phyloP scores from a whole-genome alignment of 2,329 filamentous ascomycete genomes.

The Fusarium drepaniforme region DNA sequence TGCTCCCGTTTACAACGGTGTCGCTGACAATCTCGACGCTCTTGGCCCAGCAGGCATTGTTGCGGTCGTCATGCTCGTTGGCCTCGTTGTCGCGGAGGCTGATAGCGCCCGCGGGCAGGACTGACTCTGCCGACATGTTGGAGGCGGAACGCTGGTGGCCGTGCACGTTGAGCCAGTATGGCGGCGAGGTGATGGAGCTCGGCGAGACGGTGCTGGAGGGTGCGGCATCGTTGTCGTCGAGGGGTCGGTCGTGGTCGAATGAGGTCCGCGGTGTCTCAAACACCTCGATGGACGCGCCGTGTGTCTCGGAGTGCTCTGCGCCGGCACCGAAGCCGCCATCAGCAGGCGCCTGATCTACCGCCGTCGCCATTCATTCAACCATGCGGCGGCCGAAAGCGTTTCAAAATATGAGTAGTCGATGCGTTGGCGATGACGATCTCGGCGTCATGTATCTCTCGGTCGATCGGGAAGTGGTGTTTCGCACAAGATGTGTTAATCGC shows the following conservation, averaged over 20 bases:
- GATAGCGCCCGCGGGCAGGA: conserved; percentile 66
- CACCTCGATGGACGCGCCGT: conserved; percentile 31
- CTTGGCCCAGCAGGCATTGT: conserved; percentile 73
- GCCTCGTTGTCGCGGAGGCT: conserved; percentile 73
- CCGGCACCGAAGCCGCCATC: conserved; percentile 35
- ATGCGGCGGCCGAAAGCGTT: conserved; percentile 35
- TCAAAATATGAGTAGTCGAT: conserved; percentile 6
- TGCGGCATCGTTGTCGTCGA: conserved; percentile 28
- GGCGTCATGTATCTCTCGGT: neutral
- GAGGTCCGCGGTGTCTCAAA: conserved; percentile 46
- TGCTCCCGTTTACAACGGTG: conserved; percentile 67
- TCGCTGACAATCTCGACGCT: conserved; percentile 71
- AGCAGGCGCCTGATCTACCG: conserved; percentile 43
- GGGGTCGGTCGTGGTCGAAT: conserved; percentile 33
- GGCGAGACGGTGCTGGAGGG: conserved; percentile 44
- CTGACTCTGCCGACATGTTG: conserved; percentile 62
- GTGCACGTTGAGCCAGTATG: conserved; percentile 57
- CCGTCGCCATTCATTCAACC: conserved; percentile 54
- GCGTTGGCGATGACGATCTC: neutral
- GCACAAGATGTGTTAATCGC: neutral
- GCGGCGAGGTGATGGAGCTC: conserved; percentile 53
- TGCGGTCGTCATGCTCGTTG: conserved; percentile 62
- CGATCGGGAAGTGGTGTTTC: neutral
- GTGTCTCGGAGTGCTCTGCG: conserved; percentile 34
- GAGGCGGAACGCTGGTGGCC: conserved; percentile 54